Base-by-base conservation (phyloP, 805 yeast species). In the Osmozyma mogii region DNA sequence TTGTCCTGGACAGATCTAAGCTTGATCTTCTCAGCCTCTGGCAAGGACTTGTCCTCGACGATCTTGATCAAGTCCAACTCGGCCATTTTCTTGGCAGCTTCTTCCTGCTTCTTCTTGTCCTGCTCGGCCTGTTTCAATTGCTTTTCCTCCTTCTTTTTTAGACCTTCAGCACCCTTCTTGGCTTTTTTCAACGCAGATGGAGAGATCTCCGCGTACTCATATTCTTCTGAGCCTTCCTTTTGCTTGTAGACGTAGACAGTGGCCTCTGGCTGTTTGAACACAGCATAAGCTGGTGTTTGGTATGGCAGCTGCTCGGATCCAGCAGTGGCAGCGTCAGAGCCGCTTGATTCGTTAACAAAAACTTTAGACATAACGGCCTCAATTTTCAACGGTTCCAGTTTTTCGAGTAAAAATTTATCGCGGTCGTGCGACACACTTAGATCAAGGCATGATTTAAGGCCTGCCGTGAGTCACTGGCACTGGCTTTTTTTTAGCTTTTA, bases 151-250 rank as follows among this genome's bases (percentile, higher is more conserved):
- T 78, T 82, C 65, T 88, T 89, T 61, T 75, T 84, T 40, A 92
- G 65, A 4, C 94, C 89, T 19, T 88, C 96, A 34, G 82, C 92
- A 36, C 95, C 96, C 58, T 92, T 92, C 59, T 84, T 84, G 46
- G 97, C 96, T 63, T 89, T 92, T 65, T 92, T 92, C 52, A 89
- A 63, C 5, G 95, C 96, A 30, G 94, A 78, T 4, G 95, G 85
- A 11, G 87, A 68, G 51, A 94, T 88, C 47, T 81, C 89, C 43
- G 64, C 72, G 52, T 72, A 89, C 17, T 59, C 76, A 23, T 69
- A 73, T 40, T 61, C 65, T 22, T 54, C 58, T 6, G 51, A 35
- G 28, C 71, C 81, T 38, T 73, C 84, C 22, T 61, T 62, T 43
- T 70, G 70, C 47, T 78, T 79, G 59, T 66, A 75, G 22, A 80